Conservation (phyloP, 257 asterid species). For the Agastache rugosa region DNA sequence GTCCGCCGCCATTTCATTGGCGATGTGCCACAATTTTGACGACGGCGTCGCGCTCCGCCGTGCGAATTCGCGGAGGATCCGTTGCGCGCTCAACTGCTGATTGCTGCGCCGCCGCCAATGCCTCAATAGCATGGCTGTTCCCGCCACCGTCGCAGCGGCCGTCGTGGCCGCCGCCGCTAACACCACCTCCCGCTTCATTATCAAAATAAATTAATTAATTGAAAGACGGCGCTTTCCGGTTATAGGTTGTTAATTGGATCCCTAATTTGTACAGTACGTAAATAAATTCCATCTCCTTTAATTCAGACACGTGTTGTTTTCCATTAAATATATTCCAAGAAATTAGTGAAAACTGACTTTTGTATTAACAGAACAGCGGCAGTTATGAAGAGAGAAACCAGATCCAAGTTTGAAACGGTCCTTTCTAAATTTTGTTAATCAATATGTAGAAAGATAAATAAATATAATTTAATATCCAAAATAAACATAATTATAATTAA, state of each 20-base stretch:
- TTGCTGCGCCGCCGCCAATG: slow-evolving; percentile 55
- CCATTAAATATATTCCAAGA: slow-evolving; percentile 6
- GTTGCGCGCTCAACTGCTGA: slow-evolving; percentile 57
- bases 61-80: slow-evolving; percentile 67
- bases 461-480: no score
- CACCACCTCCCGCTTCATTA: slow-evolving; percentile 57
- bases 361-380: slow-evolving; percentile 35
- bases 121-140: slow-evolving; percentile 44
- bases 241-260: neutral
- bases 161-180: slow-evolving; percentile 50
- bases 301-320: neutral
- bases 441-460: no score
- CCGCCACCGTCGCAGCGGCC: slow-evolving; percentile 50
- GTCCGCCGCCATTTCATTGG: slow-evolving; percentile 58
- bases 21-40: slow-evolving; percentile 59
- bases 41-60: slow-evolving; percentile 69
- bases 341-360: slow-evolving; percentile 6
- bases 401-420: slow-evolving; percentile 36
- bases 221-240: no score
- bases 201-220: no score
- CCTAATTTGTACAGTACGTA: neutral
- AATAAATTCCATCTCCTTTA: neutral
- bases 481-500: no score
- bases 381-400: slow-evolving; percentile 34
- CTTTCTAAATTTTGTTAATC: neutral